Percentiles rank a stretch among this genome's conserved stretches.
These are phyloP conservation scores for Styphnolobium japonicum DNA, from an alignment of 306 rosid genomes.

Conservation along the genomic window DNA sequence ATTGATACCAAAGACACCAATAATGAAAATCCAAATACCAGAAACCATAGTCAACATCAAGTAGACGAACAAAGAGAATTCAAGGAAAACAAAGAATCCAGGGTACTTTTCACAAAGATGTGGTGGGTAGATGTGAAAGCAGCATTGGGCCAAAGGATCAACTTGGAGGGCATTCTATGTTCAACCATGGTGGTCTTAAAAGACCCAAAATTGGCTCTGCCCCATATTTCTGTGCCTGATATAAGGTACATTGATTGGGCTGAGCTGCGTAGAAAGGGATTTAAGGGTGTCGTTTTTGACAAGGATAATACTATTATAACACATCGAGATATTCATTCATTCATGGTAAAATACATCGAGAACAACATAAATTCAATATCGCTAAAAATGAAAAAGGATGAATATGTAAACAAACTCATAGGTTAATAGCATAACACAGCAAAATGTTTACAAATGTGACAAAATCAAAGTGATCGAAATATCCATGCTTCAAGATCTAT, in stretches of 20 bases:
- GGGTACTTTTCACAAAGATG: constrained; percentile 56
- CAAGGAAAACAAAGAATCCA: constrained; percentile 5
- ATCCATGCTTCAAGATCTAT: too few relatives aligned
- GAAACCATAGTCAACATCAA: constrained; percentile 24
- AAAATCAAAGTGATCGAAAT: too few relatives aligned
- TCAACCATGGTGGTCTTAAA: constrained; percentile 54
- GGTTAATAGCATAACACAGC: too few relatives aligned
- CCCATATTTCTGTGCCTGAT: constrained; percentile 81
- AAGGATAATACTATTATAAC: constrained; percentile 92
- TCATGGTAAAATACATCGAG: too few relatives aligned
- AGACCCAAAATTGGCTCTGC: constrained; percentile 73
- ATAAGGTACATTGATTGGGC: constrained; percentile 84
- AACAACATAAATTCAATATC: too few relatives aligned
- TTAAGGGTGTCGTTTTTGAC: constrained; percentile 93
- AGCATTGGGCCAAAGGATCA: constrained; percentile 91
- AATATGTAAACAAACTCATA: too few relatives aligned
- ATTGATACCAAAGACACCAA: constrained; percentile 20
- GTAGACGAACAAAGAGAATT: constrained; percentile 32
- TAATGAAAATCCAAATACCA: constrained; percentile 32
- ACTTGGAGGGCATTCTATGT: constrained; percentile 62
- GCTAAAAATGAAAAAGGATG: too few relatives aligned
- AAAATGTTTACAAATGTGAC: too few relatives aligned
- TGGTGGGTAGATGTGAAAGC: constrained; percentile 88
- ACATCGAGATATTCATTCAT: too few relatives aligned
- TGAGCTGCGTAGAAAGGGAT: constrained; percentile 78